Percentiles rank a stretch among this genome's conserved stretches.
These are phyloP conservation scores for Quercus glauca DNA, from an alignment of 306 rosid species.

Conservation along the genomic window DNA sequence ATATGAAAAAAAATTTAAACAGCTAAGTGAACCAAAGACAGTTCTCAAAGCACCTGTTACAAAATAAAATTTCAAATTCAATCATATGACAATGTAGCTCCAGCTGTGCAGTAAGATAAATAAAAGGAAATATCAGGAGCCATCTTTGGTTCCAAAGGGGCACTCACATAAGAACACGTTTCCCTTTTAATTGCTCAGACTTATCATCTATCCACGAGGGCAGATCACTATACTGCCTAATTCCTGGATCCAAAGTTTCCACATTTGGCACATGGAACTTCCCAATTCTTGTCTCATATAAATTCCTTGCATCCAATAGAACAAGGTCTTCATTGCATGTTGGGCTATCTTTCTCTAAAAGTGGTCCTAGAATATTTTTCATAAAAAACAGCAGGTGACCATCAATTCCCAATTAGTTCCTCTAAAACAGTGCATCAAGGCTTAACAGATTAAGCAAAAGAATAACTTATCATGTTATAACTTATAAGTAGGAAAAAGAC, in stretches of 20 bases:
- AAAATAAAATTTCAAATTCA: not conserved
- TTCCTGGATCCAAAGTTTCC: conserved; percentile 71
- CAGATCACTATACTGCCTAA: conserved; percentile 89
- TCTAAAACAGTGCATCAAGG: not conserved
- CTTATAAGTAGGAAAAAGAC: not conserved
- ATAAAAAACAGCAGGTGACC: conserved; percentile 11
- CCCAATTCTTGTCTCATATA: conserved; percentile 94
- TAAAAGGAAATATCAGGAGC: not conserved
- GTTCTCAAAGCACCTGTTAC: conserved; percentile 1
- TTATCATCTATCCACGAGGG: conserved; percentile 85
- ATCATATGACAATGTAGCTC: not conserved
- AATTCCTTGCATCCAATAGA: conserved; percentile 85
- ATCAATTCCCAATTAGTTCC: conserved; percentile 4
- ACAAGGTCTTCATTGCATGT: conserved; percentile 36
- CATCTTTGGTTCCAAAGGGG: not conserved
- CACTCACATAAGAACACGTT: conserved; percentile 76
- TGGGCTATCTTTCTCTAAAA: conserved; percentile 38
- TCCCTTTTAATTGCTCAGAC: conserved; percentile 62
- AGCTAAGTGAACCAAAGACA: not conserved
- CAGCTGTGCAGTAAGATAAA: not conserved
- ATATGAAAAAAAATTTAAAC: not conserved
- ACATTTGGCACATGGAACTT: conserved; percentile 70
- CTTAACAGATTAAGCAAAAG: not conserved
- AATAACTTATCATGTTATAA: not conserved
- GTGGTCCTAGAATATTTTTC: conserved; percentile 15